These are phyloP conservation scores for Penicillium lagena DNA, from an alignment of 495 filamentous ascomycete species.

Conservation along the genomic window DNA sequence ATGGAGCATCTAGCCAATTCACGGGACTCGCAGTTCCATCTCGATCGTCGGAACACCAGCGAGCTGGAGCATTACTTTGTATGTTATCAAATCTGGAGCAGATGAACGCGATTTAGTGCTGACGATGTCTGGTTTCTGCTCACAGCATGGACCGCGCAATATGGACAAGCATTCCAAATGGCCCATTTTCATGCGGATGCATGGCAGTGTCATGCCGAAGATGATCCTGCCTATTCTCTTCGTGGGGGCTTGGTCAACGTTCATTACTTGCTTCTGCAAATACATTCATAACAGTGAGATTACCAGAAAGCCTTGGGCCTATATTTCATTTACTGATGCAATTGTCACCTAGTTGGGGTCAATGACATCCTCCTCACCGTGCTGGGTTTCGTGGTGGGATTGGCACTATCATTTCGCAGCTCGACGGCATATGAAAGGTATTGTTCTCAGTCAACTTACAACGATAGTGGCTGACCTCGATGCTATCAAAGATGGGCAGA, in stretches of 20 bases:
- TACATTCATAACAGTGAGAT: constrained; percentile 44
- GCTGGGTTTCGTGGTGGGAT: constrained; percentile 82
- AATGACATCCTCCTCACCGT: constrained; percentile 71
- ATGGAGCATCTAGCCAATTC: constrained; percentile 32
- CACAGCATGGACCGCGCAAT: constrained; percentile 55
- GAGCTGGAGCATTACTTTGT: constrained; percentile 43
- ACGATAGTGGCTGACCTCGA: not conserved
- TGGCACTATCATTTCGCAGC: constrained; percentile 76
- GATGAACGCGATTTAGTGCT: not conserved
- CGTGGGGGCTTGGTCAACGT: constrained; percentile 62
- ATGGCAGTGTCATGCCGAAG: constrained; percentile 73
- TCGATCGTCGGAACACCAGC: constrained; percentile 17
- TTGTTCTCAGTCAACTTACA: no score
- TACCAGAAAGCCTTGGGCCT: not conserved
- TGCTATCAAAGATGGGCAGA: constrained; percentile 49
- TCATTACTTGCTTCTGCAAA: constrained; percentile 57
- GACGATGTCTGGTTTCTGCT: not conserved
- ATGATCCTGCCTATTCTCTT: constrained; percentile 69
- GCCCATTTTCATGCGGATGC: constrained; percentile 72
- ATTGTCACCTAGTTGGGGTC: constrained; percentile 39
- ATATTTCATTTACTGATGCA: not conserved
- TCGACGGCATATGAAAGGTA: constrained; percentile 81
- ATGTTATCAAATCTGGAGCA: constrained; percentile 9
- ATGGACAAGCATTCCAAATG: constrained; percentile 73
- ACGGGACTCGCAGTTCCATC: constrained; percentile 30